Conservation (phyloP, 495 filamentous ascomycete genomes). For the Hyaloscypha variabilis region DNA sequence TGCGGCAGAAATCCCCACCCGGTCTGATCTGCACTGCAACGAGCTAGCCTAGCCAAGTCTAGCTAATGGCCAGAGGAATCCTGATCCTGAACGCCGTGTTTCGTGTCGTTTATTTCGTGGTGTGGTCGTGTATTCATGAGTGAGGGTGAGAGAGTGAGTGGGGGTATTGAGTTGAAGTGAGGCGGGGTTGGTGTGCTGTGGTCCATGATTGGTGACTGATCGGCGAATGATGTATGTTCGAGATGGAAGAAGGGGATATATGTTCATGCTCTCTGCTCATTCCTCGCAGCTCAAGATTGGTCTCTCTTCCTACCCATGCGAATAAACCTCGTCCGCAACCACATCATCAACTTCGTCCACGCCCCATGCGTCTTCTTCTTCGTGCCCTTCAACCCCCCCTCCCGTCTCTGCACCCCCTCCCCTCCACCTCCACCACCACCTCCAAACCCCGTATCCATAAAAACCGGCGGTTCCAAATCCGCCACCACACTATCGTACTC, state of each 20-base stretch:
- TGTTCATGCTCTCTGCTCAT: background rate
- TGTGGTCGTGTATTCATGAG: too few relatives aligned
- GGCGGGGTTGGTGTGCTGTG: too few relatives aligned
- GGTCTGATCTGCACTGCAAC: too few relatives aligned
- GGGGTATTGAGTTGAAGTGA: too few relatives aligned
- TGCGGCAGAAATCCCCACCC: too few relatives aligned
- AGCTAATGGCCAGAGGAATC: too few relatives aligned
- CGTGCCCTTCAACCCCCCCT: slow-evolving; percentile 23
- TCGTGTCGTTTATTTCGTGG: too few relatives aligned
- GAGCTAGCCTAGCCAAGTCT: too few relatives aligned
- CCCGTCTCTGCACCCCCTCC: slow-evolving; percentile 11
- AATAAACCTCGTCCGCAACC: slow-evolving; percentile 47
- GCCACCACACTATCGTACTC: slow-evolving; percentile 14
- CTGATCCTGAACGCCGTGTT: too few relatives aligned
- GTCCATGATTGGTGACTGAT: background rate
- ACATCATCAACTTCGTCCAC: slow-evolving; percentile 57
- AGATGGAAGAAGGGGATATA: background rate
- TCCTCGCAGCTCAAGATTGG: background rate
- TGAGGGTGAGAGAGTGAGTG: too few relatives aligned
- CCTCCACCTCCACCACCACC: too few relatives aligned
- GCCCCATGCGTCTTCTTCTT: slow-evolving; percentile 55
- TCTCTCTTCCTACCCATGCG: slow-evolving; percentile 38
- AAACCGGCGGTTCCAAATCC: slow-evolving; percentile 4
- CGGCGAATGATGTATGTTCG: too few relatives aligned
- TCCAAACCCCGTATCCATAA: background rate